phyloP scores from a whole-genome alignment of 192 early-diverging fungal species.

The Dissophora ornata region DNA sequence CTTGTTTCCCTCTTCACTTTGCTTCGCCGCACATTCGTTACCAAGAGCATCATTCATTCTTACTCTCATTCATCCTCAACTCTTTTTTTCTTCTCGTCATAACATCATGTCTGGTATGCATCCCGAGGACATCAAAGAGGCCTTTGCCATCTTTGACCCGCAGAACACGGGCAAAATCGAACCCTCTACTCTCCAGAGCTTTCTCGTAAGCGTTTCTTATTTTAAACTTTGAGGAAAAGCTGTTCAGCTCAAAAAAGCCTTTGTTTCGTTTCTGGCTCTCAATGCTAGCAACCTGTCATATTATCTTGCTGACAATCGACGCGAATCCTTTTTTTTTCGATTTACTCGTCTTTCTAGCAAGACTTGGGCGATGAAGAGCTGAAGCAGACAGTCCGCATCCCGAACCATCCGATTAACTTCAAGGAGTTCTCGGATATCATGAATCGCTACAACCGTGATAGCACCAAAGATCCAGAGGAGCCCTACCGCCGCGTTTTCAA shows the following conservation, averaged over 20 bases:
- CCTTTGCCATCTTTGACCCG: constrained; percentile 41
- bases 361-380: constrained; percentile 42
- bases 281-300: not conserved
- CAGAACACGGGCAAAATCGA: constrained; percentile 38
- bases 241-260: constrained; percentile 8
- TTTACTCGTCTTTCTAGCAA: not conserved
- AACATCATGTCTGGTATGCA: not conserved
- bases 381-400: constrained; percentile 28
- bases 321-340: not conserved
- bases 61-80: too few relatives aligned
- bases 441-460: constrained; percentile 39
- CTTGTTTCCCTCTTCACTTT: too few relatives aligned
- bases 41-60: too few relatives aligned
- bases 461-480: constrained; percentile 64
- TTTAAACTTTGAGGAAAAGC: too few relatives aligned
- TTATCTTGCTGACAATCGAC: not conserved
- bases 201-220: too few relatives aligned
- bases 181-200: constrained; percentile 37
- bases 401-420: constrained; percentile 39
- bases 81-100: too few relatives aligned
- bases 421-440: constrained; percentile 44
- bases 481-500: constrained; percentile 77
- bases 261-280: not conserved
- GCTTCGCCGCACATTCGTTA: too few relatives aligned
- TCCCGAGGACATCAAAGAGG: constrained; percentile 34